Evolutionary conservation across 805 yeast species (phyloP), one percentile per base, ranked within the genome.

Genomic region (Metschnikowia cerradonensis): DNA sequence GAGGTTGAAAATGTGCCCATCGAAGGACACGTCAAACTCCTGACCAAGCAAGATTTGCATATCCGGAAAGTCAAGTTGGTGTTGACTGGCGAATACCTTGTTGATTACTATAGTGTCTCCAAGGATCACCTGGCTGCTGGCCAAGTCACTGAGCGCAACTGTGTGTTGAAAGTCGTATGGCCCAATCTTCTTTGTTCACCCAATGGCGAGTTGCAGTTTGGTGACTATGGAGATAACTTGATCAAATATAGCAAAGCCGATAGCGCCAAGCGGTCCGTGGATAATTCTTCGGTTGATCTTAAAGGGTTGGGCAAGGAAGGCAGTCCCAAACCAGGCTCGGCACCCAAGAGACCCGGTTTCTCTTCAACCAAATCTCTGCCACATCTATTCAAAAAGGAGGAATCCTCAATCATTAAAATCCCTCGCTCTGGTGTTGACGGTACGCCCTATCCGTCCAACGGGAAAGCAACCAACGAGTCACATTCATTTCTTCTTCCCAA

Each of bases 121-220:
- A 62, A 56, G 4, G 50, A 57, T 7, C 74, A 74, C 3, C 54
- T 51, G 7, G 56, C 66, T 6, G 62, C 64, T 0, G 70, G 67
- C 40, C 73, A 71, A 36, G 67, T 73, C 14, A 53, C 63, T 30
- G 80, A 75, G 41, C 65, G 73, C 23, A 60, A 67, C 15, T 67
- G 73, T 40, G 71, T 75, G 6, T 55, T 80, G 42, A 63, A 67
- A 30, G 77, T 72, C 23, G 73, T 70, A 15, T 80, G 84, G 84
- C 65, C 67, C 45, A 80, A 80, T 53, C 62, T 80, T 34, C 63
- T 80, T 40, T 68, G 71, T 13, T 56, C 61, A 39, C 60, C 70
- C 1, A 63, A 68, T 4, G 83, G 82, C 1, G 53, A 44, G 3
- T 61, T 78, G 3, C 50, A 56, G 6, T 67, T 61, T 46, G 80